These are phyloP conservation scores for Elsinoe ampelina DNA, from an alignment of 2,329 filamentous ascomycete genomes.

Conservation along the genomic window DNA sequence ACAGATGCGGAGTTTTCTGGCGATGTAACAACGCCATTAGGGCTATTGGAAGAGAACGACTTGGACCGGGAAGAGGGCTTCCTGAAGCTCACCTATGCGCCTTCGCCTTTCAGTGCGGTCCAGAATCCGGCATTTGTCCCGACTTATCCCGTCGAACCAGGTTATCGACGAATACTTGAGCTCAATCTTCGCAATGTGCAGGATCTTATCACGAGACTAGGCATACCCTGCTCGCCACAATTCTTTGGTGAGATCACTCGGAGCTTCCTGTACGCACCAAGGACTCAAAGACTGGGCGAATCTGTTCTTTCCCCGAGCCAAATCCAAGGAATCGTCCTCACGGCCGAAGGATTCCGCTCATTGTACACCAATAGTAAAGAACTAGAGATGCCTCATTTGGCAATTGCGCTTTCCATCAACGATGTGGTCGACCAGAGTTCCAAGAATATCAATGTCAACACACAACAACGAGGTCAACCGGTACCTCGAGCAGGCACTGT, in stretches of 20 bases:
- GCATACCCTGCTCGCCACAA: conserved; percentile 20
- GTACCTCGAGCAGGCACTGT: background rate
- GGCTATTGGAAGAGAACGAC: conserved; percentile 29
- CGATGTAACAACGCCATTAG: background rate
- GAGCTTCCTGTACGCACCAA: conserved; percentile 14
- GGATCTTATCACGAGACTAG: conserved; percentile 47
- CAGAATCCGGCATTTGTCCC: conserved; percentile 6
- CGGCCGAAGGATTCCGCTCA: conserved; percentile 16
- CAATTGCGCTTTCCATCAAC: conserved; percentile 11
- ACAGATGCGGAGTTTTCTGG: conserved; percentile 46
- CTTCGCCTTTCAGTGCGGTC: conserved; percentile 1
- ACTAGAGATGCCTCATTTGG: conserved; percentile 15
- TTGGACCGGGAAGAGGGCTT: conserved; percentile 38
- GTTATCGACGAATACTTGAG: conserved; percentile 27
- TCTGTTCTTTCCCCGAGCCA: conserved; percentile 13
- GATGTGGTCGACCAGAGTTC: conserved; percentile 4
- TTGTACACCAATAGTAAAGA: conserved; percentile 15
- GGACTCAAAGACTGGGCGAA: conserved; percentile 15
- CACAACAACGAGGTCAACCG: background rate
- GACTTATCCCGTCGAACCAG: conserved; percentile 14
- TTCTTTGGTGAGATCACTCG: conserved; percentile 14
- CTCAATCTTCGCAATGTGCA: conserved; percentile 59
- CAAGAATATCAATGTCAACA: background rate
- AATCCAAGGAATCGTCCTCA: conserved; percentile 16
- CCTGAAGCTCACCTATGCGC: conserved; percentile 8